Base-by-base conservation (phyloP, 768 basidiomycete genomes). In the Auriscalpium orientale region DNA sequence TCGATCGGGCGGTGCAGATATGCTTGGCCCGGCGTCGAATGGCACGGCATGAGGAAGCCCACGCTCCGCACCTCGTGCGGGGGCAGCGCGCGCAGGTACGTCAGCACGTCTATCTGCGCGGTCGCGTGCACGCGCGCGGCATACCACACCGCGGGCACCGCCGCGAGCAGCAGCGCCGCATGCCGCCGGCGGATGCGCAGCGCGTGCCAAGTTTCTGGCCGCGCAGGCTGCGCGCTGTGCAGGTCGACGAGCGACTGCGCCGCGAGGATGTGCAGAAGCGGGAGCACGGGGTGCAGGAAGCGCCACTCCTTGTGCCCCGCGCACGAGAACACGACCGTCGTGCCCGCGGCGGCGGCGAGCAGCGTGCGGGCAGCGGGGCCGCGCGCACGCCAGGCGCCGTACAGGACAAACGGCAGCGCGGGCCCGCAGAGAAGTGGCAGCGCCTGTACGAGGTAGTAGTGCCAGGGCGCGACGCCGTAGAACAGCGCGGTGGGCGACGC, bases 221-320 rank as follows among this genome's bases (percentile, higher is more conserved):
- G 61, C 13, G 47, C 56, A 35, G 16, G 33, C 1, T 21, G 13
- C 12, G 28, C 34, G 34, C 47, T 55, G 34, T 53, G 22, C 15
- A 59, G 40, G 54, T 83, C 81, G 37, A 82, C 75, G 5, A 95
- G 70, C 1, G 89, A 83, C 58, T 82, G 83, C 0, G 91, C 77
- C 11, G 89, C 87, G 57, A 97, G 77, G 20, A 94, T 61, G 62
- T 97, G 86, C 43, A 95, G 71, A 34, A 92, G 70, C 1, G 97
- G 95, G 4, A 98, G 75, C 18, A 98, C 68, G 0, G 95, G 94
- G 61, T 98, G 95, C 8, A 98, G 73, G 72, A 99, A 98, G 8
- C 97, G 79, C 93, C 94, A 98, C 76, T 99, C 97, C 65, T 98
- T 98, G 74, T 99, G 97, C 1, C 88, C 86, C 2, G 89, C 78